Percentiles rank a stretch among this genome's conserved stretches.
These are phyloP conservation scores for Lithocarpus polystachyus DNA, from an alignment of 306 rosid species.

Conservation along the genomic window DNA sequence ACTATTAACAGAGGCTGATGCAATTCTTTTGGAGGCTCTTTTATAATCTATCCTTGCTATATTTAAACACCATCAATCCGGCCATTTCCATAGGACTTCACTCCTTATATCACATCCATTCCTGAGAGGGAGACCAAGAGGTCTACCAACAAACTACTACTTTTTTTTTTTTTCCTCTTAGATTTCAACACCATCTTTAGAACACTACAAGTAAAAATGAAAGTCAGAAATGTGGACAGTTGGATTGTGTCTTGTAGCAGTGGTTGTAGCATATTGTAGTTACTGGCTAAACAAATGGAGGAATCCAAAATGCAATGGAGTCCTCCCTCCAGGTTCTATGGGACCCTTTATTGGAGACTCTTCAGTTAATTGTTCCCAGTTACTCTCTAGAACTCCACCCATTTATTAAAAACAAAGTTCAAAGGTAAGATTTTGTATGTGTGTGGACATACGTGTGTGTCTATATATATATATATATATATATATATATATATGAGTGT, in stretches of 20 bases:
- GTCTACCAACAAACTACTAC: too few relatives aligned
- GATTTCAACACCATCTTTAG: background rate
- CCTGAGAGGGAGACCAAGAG: too few relatives aligned
- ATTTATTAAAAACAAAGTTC: slow-evolving; percentile 33
- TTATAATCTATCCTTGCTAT: too few relatives aligned
- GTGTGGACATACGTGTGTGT: too few relatives aligned
- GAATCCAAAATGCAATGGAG: slow-evolving; percentile 28
- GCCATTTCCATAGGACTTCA: too few relatives aligned
- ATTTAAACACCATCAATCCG: too few relatives aligned
- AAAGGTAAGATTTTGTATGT: slow-evolving; percentile 7
- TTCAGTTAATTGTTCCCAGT: slow-evolving; percentile 26
- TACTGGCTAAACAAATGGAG: slow-evolving; percentile 26
- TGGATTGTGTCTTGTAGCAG: background rate
- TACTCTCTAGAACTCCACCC: slow-evolving; percentile 41
- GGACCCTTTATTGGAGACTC: slow-evolving; percentile 44
- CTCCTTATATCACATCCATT: too few relatives aligned
- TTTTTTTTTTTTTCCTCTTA: background rate
- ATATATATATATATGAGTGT: too few relatives aligned
- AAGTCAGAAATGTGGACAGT: slow-evolving; percentile 8
- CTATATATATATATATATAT: too few relatives aligned
- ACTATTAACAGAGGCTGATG: too few relatives aligned
- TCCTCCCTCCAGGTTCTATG: slow-evolving; percentile 47
- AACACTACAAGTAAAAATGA: background rate
- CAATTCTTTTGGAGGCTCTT: too few relatives aligned
- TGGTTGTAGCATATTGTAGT: slow-evolving; percentile 6